These are phyloP conservation scores for Leptographium galeiforme DNA, from an alignment of 2,329 filamentous ascomycete genomes.

Conservation along the genomic window DNA sequence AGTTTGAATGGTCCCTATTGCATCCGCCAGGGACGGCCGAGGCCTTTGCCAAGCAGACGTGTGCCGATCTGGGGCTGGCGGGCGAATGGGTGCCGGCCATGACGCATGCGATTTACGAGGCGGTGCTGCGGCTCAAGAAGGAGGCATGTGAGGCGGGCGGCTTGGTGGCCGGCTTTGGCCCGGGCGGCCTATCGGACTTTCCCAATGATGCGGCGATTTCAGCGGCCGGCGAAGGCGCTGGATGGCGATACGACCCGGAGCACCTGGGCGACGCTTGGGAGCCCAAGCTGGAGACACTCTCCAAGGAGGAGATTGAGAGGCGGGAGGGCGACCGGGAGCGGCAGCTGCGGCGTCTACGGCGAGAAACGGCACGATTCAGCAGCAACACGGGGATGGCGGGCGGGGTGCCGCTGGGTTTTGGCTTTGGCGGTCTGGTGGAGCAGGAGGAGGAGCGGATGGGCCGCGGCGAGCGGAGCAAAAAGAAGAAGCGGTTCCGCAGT, in stretches of 20 bases:
- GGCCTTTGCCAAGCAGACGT: constrained; percentile 82
- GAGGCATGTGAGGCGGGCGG: constrained; percentile 89
- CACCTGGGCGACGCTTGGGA: constrained; percentile 76
- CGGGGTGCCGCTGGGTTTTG: constrained; percentile 48
- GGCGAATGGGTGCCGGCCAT: constrained; percentile 93
- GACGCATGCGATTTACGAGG: constrained; percentile 94
- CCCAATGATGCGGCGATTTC: constrained; percentile 69
- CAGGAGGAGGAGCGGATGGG: constrained; percentile 74
- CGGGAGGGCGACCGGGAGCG: constrained; percentile 87
- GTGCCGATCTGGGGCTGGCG: constrained; percentile 75
- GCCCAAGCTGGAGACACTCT: constrained; percentile 66
- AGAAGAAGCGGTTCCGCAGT: constrained; percentile 85
- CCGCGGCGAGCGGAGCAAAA: constrained; percentile 83
- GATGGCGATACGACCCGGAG: constrained; percentile 92
- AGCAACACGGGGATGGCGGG: constrained; percentile 72
- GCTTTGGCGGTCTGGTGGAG: constrained; percentile 37
- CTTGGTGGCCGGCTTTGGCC: constrained; percentile 50
- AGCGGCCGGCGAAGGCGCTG: constrained; percentile 36
- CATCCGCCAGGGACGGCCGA: constrained; percentile 88
- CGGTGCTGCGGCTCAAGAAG: constrained; percentile 84
- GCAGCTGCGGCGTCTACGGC: constrained; percentile 70
- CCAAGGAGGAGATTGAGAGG: constrained; percentile 95
- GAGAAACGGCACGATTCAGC: constrained; percentile 87
- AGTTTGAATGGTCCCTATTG: constrained; percentile 92
- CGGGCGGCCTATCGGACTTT: constrained; percentile 50